Evolutionary conservation across 106 monocot genomes (phyloP).

Genomic region (Gastrodia elata): DNA sequence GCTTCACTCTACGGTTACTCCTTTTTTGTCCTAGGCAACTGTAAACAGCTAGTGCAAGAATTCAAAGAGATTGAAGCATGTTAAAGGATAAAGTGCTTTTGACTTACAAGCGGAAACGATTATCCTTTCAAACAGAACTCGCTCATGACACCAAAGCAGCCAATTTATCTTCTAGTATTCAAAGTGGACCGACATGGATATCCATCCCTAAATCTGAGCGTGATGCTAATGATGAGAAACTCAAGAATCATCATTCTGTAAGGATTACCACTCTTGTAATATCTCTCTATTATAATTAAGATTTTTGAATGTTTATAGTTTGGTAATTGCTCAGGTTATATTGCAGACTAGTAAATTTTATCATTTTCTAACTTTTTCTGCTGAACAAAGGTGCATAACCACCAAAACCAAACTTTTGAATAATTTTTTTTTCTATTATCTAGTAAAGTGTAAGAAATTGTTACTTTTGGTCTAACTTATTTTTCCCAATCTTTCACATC

Average conservation of each 20-base stretch:
- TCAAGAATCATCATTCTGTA: conserved; percentile 6
- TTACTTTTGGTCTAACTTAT: no score
- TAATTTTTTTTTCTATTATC: not conserved
- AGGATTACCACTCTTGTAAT: not conserved
- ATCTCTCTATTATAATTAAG: not conserved
- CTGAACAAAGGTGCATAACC: not conserved
- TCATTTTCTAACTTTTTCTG: not conserved
- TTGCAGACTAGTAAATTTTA: not conserved
- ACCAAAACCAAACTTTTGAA: not conserved
- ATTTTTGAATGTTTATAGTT: not conserved
- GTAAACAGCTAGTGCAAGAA: not conserved
- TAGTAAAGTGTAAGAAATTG: not conserved
- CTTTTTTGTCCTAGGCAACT: conserved; percentile 3
- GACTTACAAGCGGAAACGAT: conserved; percentile 12
- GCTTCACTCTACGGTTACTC: not conserved
- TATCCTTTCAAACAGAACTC: not conserved
- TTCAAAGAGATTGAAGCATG: not conserved
- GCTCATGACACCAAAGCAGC: not conserved
- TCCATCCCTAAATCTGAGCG: not conserved
- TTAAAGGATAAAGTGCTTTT: conserved; percentile 7
- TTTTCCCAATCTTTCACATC: no score
- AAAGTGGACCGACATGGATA: not conserved
- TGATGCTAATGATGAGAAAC: conserved; percentile 1
- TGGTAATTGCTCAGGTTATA: not conserved
- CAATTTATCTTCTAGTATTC: not conserved